phyloP scores from a whole-genome alignment of 176 grass and related monocot genomes.

The Zoysia japonica region DNA sequence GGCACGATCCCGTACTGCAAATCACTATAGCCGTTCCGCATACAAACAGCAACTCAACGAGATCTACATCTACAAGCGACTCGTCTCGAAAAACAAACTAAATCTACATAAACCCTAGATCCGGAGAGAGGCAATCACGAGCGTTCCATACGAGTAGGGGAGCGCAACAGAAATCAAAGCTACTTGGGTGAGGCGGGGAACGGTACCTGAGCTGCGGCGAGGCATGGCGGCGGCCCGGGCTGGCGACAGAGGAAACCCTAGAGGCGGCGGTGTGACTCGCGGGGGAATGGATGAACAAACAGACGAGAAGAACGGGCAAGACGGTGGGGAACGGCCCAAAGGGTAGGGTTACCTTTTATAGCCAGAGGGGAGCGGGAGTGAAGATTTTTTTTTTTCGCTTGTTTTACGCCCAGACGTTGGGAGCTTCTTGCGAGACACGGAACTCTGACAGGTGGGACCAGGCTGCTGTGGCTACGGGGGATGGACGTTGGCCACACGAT shows the following conservation, averaged over 20 bases:
- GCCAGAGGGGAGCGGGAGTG: background rate
- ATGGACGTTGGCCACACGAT: background rate
- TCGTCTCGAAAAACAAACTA: background rate
- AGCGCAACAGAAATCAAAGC: background rate
- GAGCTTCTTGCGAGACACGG: conserved; percentile 21
- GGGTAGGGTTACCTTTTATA: conserved; percentile 49
- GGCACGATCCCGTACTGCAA: background rate
- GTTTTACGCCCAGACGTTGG: background rate
- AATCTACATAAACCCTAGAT: conserved; percentile 25
- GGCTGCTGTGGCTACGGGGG: accelerated
- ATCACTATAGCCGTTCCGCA: background rate
- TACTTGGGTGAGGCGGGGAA: background rate
- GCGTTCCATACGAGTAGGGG: background rate
- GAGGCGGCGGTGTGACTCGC: background rate
- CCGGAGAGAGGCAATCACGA: background rate
- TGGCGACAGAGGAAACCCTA: conserved; percentile 54
- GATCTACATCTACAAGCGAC: background rate
- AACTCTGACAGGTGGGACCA: conserved; percentile 28
- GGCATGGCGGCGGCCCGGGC: conserved; percentile 49
- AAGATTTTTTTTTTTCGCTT: background rate
- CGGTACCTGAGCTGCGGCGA: conserved; percentile 61
- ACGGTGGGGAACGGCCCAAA: background rate
- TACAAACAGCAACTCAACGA: too few relatives aligned
- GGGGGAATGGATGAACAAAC: background rate
- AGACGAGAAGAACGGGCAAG: conserved; percentile 6